These are phyloP conservation scores for Euphorbia lathyris DNA, from an alignment of 345 rosid genomes.

Conservation along the genomic window DNA sequence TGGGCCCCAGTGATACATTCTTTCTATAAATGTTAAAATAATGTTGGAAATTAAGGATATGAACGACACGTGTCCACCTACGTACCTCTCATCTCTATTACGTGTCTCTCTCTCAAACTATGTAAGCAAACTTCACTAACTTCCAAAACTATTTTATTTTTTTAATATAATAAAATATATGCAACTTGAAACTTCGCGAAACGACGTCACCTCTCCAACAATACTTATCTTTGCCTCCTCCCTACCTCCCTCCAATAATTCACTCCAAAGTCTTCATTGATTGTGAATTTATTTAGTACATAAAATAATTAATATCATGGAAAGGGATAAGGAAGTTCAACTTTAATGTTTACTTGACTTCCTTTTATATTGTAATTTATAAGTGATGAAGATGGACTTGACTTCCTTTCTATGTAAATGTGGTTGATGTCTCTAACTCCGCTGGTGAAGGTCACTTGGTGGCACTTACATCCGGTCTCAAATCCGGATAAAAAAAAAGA, in stretches of 20 bases:
- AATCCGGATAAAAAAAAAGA: too few relatives aligned
- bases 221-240: too few relatives aligned
- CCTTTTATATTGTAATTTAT: too few relatives aligned
- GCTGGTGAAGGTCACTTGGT: too few relatives aligned
- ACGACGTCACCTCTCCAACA: not conserved
- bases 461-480: too few relatives aligned
- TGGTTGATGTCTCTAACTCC: too few relatives aligned
- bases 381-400: too few relatives aligned
- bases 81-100: not conserved
- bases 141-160: not conserved
- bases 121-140: not conserved
- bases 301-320: too few relatives aligned
- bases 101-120: slow-evolving; percentile 11
- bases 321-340: too few relatives aligned
- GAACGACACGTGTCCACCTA: slow-evolving; percentile 9
- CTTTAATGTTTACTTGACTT: too few relatives aligned
- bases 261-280: not conserved
- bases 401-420: too few relatives aligned
- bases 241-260: not conserved
- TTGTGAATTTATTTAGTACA: too few relatives aligned
- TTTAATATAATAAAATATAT: not conserved
- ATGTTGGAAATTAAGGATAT: not conserved
- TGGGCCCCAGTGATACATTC: slow-evolving; percentile 2
- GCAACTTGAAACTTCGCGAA: not conserved
- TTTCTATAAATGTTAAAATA: not conserved